Percentiles rank a stretch among this genome's conserved stretches.
Conservation (phyloP, 1,139 yeast genomes). For the Magnusiomyces clavatus region DNA sequence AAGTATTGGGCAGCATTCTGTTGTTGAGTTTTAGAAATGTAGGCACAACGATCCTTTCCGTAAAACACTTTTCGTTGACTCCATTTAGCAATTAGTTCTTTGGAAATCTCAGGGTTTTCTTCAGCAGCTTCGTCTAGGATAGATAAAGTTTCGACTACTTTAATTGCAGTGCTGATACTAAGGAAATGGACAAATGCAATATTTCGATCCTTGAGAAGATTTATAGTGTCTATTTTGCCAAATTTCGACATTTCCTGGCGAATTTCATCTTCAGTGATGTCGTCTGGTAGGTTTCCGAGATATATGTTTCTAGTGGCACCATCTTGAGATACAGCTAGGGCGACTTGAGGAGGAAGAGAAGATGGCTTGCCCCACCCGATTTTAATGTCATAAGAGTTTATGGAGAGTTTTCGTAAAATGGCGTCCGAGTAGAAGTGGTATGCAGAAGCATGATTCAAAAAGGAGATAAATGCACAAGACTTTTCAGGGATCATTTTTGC, state of each 20-base stretch:
- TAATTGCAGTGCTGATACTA: conserved; percentile 74
- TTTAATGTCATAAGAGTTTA: conserved; percentile 41
- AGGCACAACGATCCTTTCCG: conserved; percentile 82
- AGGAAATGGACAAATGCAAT: conserved; percentile 77
- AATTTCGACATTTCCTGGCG: conserved; percentile 58
- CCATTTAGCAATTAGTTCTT: conserved; percentile 37
- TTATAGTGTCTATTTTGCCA: conserved; percentile 79
- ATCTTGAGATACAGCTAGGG: conserved; percentile 68
- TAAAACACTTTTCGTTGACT: conserved; percentile 61
- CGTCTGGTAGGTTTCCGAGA: conserved; percentile 60
- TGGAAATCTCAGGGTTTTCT: neutral
- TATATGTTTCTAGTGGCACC: conserved; percentile 91
- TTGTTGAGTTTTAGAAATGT: conserved; percentile 87
- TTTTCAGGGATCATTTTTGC: conserved; percentile 47
- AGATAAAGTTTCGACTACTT: conserved; percentile 61
- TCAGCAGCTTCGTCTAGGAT: conserved; percentile 33
- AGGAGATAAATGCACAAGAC: conserved; percentile 38
- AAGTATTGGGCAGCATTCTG: conserved; percentile 95
- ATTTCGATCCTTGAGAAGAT: conserved; percentile 62
- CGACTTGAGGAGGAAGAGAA: conserved; percentile 61
- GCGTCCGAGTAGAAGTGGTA: conserved; percentile 47
- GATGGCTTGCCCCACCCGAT: conserved; percentile 67
- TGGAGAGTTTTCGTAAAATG: conserved; percentile 35
- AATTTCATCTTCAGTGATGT: conserved; percentile 54
- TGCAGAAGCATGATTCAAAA: conserved; percentile 41